Evolutionary conservation across 2,329 filamentous ascomycete species (phyloP).

Genomic region (Trichoderma atroviride): DNA sequence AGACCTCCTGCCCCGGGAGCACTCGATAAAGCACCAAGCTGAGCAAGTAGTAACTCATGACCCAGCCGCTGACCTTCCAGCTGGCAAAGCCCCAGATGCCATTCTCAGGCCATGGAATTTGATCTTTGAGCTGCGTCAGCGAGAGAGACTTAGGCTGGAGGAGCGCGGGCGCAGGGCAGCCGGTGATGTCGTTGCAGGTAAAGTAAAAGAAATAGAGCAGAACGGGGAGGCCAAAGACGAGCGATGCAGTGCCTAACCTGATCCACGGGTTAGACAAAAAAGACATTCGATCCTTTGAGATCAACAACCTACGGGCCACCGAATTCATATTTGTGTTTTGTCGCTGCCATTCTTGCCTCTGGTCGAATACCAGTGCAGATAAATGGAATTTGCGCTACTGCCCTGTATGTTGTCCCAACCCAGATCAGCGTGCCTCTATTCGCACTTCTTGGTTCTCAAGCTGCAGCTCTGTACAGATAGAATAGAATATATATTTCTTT

Average conservation of each 20-base stretch:
- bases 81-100: conserved; percentile 70
- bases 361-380: not conserved
- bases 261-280: not conserved
- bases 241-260: conserved; percentile 71
- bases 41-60: conserved; percentile 73
- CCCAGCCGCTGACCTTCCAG: conserved; percentile 65
- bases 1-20: conserved; percentile 68
- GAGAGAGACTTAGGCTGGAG: conserved; percentile 69
- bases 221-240: conserved; percentile 76
- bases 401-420: not conserved
- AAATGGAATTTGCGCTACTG: not conserved
- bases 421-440: not conserved
- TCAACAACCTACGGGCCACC: conserved; percentile 39
- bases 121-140: conserved; percentile 68
- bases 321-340: conserved; percentile 36
- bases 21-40: conserved; percentile 71
- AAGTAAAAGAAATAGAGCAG: conserved; percentile 75
- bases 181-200: conserved; percentile 83
- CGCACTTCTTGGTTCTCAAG: too few relatives aligned
- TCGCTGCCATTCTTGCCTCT: not conserved
- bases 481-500: not conserved
- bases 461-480: too few relatives aligned
- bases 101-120: conserved; percentile 74
- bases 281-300: not conserved
- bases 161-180: conserved; percentile 79